These are phyloP conservation scores for Trichoderma semiorbis DNA, from an alignment of 2,329 filamentous ascomycete genomes.

Conservation along the genomic window DNA sequence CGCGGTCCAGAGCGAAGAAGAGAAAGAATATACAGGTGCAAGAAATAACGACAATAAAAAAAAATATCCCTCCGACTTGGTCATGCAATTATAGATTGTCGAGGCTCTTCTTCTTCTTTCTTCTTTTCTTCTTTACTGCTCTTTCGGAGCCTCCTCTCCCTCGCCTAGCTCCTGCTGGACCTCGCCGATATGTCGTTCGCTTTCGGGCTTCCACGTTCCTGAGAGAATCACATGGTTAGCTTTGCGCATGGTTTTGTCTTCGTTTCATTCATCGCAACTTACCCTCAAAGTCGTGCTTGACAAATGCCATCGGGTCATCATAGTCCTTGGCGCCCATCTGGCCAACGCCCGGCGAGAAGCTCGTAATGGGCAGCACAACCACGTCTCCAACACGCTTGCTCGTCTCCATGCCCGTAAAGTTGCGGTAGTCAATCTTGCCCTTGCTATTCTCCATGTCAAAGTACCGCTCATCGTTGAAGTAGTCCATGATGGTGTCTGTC, in stretches of 20 bases:
- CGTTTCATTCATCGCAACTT: constrained; percentile 19
- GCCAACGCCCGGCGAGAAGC: constrained; percentile 90
- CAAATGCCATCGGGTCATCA: constrained; percentile 94
- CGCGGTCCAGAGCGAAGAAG: not conserved
- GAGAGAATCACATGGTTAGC: not conserved
- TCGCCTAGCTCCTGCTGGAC: constrained; percentile 22
- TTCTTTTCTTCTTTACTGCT: not conserved
- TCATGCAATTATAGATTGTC: constrained; percentile 3
- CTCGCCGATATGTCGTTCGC: constrained; percentile 65
- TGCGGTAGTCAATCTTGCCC: constrained; percentile 74
- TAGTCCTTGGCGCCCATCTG: constrained; percentile 89
- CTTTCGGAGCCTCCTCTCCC: not conserved
- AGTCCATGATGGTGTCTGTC: constrained; percentile 89
- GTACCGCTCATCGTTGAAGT: constrained; percentile 87
- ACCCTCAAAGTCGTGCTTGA: constrained; percentile 97
- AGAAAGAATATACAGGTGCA: constrained; percentile 6
- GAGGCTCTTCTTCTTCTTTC: not conserved
- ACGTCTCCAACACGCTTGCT: constrained; percentile 91
- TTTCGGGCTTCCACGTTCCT: constrained; percentile 77
- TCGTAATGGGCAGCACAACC: constrained; percentile 89
- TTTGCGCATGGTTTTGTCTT: not conserved
- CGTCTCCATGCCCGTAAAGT: constrained; percentile 83
- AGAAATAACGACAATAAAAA: not conserved
- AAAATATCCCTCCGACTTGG: not conserved
- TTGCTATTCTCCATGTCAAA: constrained; percentile 74